Evolutionary conservation across 2,329 filamentous ascomycete species (phyloP).

Genomic region (Alternaria atra): DNA sequence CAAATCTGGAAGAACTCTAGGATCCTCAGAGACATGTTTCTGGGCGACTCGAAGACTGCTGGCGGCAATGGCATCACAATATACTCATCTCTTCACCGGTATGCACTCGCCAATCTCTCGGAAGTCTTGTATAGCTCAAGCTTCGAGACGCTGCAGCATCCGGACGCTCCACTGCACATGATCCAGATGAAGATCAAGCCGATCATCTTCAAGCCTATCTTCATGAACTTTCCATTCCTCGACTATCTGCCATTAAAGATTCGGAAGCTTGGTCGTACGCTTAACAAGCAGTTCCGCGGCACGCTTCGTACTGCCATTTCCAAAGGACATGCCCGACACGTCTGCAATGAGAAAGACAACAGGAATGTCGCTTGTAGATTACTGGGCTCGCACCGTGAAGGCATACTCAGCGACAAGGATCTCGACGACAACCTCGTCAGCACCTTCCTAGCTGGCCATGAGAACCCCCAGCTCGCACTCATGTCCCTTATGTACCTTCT

Average conservation of each 20-base stretch:
- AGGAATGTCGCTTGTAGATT: conserved; percentile 32
- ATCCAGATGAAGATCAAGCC: conserved; percentile 39
- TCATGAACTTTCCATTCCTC: conserved; percentile 39
- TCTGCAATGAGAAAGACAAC: conserved; percentile 32
- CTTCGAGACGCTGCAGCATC: conserved; percentile 35
- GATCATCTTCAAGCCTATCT: conserved; percentile 38
- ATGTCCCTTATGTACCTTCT: conserved; percentile 40
- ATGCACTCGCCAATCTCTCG: conserved; percentile 50
- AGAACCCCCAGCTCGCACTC: conserved; percentile 37
- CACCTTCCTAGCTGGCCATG: conserved; percentile 40
- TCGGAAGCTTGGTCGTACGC: conserved; percentile 28
- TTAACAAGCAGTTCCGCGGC: conserved; percentile 31
- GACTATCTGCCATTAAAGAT: conserved; percentile 32
- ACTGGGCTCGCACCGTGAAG: conserved; percentile 32
- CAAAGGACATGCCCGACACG: conserved; percentile 36
- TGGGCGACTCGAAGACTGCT: conserved; percentile 34
- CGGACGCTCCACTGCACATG: conserved; percentile 29
- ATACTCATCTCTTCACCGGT: conserved; percentile 48
- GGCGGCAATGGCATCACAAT: conserved; percentile 35
- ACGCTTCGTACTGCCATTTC: conserved; percentile 31
- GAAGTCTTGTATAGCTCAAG: conserved; percentile 43
- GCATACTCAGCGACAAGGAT: conserved; percentile 34
- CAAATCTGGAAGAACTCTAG: conserved; percentile 36
- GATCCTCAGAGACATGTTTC: conserved; percentile 39
- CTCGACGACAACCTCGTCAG: conserved; percentile 39